phyloP scores from a whole-genome alignment of 345 rosid species.

The Populus nigra region DNA sequence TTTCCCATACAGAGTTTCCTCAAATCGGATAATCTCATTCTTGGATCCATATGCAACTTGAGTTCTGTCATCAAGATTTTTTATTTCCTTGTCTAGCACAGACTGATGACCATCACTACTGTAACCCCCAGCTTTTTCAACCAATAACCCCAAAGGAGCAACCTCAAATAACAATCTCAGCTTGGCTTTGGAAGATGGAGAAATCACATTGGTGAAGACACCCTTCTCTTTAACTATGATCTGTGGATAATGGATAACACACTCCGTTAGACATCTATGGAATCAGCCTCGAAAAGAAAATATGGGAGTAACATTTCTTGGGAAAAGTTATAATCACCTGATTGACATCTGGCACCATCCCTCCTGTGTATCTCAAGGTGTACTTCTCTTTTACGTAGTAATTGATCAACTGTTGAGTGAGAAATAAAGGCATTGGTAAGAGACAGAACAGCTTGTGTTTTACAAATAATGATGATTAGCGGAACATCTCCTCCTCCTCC shows the following conservation, averaged over 20 bases:
- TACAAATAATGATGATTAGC: slow-evolving; percentile 1
- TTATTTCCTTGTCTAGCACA: slow-evolving; percentile 66
- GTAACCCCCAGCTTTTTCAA: slow-evolving; percentile 89
- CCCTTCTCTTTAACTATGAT: slow-evolving; percentile 97
- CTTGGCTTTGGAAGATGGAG: slow-evolving; percentile 90
- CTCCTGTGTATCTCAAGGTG: slow-evolving; percentile 98
- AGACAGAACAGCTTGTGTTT: not conserved
- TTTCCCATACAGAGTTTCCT: slow-evolving; percentile 80
- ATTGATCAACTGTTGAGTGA: slow-evolving; percentile 58
- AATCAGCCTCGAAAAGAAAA: not conserved
- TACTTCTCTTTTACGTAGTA: slow-evolving; percentile 87
- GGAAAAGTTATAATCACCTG: slow-evolving; percentile 41
- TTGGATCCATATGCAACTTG: slow-evolving; percentile 97
- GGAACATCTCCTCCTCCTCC: not conserved
- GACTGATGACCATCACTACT: slow-evolving; percentile 82
- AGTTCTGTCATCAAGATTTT: slow-evolving; percentile 80
- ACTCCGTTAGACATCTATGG: not conserved
- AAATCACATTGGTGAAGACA: slow-evolving; percentile 80
- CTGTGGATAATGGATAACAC: slow-evolving; percentile 26
- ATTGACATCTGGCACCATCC: slow-evolving; percentile 99
- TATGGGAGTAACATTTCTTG: not conserved
- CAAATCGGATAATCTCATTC: slow-evolving; percentile 84
- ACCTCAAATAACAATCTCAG: slow-evolving; percentile 88
- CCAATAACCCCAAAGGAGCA: slow-evolving; percentile 73
- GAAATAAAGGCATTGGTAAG: not conserved